Evolutionary conservation across 2,329 filamentous ascomycete genomes (phyloP).

Genomic region (Colletotrichum destructivum): DNA sequence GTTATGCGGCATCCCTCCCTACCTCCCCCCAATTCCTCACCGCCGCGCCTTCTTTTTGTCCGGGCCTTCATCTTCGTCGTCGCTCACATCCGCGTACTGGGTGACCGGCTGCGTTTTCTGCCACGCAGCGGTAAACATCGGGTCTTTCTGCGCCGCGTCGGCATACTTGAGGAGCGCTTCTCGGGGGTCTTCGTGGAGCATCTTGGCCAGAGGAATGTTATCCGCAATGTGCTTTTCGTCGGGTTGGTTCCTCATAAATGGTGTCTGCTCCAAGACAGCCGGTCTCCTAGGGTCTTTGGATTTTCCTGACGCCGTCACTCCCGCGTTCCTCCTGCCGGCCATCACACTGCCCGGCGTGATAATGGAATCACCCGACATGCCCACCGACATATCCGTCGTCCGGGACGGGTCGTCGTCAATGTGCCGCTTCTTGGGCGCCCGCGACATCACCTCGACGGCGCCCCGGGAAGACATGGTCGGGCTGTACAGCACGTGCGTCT

Average conservation of each 20-base stretch:
- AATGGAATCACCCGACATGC: conserved; percentile 87
- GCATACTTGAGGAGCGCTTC: conserved; percentile 97
- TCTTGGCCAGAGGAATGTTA: conserved; percentile 89
- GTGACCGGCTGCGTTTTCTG: conserved; percentile 92
- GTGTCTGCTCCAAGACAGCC: conserved; percentile 87
- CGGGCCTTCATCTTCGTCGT: conserved; percentile 67
- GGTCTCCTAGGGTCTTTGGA: conserved; percentile 86
- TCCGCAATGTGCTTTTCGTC: conserved; percentile 91
- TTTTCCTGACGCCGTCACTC: conserved; percentile 83
- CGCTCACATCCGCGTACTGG: conserved; percentile 90
- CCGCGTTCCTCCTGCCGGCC: conserved; percentile 68
- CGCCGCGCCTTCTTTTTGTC: conserved; percentile 65
- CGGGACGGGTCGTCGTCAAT: conserved; percentile 92
- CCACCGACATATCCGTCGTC: conserved; percentile 86
- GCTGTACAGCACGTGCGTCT: conserved; percentile 92
- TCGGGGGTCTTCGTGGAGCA: conserved; percentile 96
- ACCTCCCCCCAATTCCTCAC: conserved; percentile 48
- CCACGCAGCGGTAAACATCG: conserved; percentile 95
- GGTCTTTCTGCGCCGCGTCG: conserved; percentile 91
- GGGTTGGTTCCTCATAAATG: conserved; percentile 91
- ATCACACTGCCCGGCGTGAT: conserved; percentile 76
- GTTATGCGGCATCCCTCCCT: too few relatives aligned
- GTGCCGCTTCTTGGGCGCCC: conserved; percentile 93
- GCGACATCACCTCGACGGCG: conserved; percentile 90
- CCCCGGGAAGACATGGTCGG: conserved; percentile 86